phyloP scores from a whole-genome alignment of 768 basidiomycete genomes.

The Pleurotus eryngii region DNA sequence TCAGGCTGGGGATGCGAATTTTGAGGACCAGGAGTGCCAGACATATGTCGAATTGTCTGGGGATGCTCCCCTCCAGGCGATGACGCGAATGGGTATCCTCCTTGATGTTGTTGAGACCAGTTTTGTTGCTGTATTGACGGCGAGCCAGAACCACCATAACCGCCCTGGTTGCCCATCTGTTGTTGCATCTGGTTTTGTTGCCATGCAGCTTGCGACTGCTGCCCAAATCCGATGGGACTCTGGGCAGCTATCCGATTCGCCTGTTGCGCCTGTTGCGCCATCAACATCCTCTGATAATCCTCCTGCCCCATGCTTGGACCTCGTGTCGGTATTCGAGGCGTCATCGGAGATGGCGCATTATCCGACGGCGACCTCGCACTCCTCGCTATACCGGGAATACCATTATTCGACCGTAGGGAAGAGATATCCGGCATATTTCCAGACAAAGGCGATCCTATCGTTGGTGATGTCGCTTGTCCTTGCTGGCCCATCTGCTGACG shows the following conservation, averaged over 20 bases:
- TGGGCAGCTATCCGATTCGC: conserved; percentile 32
- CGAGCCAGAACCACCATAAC: conserved; percentile 27
- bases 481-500: conserved; percentile 35
- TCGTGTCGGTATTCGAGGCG: conserved; percentile 39
- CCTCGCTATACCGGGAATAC: conserved; percentile 73
- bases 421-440: conserved; percentile 39
- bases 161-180: conserved; percentile 25
- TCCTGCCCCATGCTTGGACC: conserved; percentile 42
- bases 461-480: conserved; percentile 40
- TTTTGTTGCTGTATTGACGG: conserved; percentile 27
- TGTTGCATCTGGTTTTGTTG: conserved; percentile 22
- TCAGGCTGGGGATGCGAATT: conserved; percentile 37
- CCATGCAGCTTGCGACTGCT: conserved; percentile 17
- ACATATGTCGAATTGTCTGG: conserved; percentile 47
- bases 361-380: conserved; percentile 77
- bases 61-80: conserved; percentile 33
- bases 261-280: conserved; percentile 30
- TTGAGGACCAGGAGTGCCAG: conserved; percentile 47
- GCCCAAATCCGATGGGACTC: conserved; percentile 34
- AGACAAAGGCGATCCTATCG: conserved; percentile 25
- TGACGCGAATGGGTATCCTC: conserved; percentile 36
- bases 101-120: conserved; percentile 20
- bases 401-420: conserved; percentile 51
- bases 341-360: conserved; percentile 47
- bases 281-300: conserved; percentile 56